Conservation (phyloP, 129 eudicot genomes). For the Rutidosis leptorrhynchoides region DNA sequence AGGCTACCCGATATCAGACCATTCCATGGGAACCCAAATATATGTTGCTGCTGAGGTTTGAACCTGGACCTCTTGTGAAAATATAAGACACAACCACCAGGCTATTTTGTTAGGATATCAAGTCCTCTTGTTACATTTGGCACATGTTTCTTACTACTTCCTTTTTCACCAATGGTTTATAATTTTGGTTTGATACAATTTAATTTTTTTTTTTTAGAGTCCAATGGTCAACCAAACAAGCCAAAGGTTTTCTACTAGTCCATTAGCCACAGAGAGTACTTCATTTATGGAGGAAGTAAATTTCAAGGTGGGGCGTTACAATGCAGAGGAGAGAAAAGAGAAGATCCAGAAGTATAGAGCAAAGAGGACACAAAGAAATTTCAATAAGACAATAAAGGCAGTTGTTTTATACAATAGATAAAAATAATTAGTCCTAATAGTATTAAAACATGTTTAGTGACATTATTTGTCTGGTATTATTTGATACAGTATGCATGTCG, state of each 20-base stretch:
- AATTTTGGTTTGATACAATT: background rate
- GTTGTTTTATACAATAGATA: background rate
- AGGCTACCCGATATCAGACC: too few relatives aligned
- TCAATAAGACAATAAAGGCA: conserved; percentile 93
- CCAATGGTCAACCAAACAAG: conserved; percentile 42
- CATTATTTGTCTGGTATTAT: background rate
- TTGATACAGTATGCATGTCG: conserved; percentile 82
- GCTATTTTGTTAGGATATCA: too few relatives aligned
- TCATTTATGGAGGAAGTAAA: conserved; percentile 71
- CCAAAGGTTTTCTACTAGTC: conserved; percentile 55
- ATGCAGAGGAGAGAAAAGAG: conserved; percentile 82
- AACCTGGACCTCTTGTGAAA: too few relatives aligned
- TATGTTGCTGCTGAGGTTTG: too few relatives aligned
- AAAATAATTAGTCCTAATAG: background rate
- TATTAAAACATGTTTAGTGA: background rate
- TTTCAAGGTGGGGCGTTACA: conserved; percentile 76
- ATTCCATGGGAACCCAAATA: too few relatives aligned
- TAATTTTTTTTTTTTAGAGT: conserved; percentile 37
- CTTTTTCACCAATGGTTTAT: background rate
- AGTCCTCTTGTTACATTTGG: background rate
- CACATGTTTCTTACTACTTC: background rate
- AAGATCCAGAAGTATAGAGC: conserved; percentile 85
- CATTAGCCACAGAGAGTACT: conserved; percentile 52
- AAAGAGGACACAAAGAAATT: conserved; percentile 82
- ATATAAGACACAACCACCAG: too few relatives aligned